Conservation (phyloP, 2,329 filamentous ascomycete genomes). For the Penicillium vulpinum region DNA sequence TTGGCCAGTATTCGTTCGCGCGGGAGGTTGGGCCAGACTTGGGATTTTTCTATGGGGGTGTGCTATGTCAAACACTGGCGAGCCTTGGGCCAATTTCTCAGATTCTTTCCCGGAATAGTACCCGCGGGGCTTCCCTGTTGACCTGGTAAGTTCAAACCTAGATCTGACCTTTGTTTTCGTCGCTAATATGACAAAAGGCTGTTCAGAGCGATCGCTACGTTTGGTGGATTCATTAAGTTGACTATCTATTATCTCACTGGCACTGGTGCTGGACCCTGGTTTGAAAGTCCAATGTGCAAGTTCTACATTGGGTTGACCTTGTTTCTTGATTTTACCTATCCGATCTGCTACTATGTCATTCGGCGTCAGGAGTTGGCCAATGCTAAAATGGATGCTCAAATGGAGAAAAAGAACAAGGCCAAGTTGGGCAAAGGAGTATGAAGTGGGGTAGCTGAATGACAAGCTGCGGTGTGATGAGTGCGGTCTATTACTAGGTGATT, state of each 20-base stretch:
- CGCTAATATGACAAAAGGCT: not conserved
- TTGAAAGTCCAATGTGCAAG: not conserved
- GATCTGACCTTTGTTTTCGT: too few species aligned
- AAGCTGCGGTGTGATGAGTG: not conserved
- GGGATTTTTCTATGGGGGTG: conserved; percentile 1
- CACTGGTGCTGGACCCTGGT: not conserved
- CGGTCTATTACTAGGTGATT: not conserved
- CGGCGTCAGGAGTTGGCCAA: not conserved
- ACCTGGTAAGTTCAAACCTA: not conserved
- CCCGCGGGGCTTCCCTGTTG: conserved; percentile 3
- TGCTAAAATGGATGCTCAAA: too few species aligned
- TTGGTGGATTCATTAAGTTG: not conserved
- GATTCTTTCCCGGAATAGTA: conserved; percentile 3
- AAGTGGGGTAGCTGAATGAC: not conserved
- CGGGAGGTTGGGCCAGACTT: not conserved
- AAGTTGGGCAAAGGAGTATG: not conserved
- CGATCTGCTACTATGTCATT: not conserved
- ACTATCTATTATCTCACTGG: not conserved
- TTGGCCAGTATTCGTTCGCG: conserved; percentile 1
- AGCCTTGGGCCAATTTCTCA: conserved; percentile 5
- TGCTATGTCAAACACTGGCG: conserved; percentile 3
- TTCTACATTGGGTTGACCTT: not conserved
- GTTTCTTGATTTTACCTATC: not conserved
- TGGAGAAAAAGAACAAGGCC: not conserved
- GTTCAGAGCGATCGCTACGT: not conserved